A percentile compares a stretch with the other conserved stretches of the same genome.
Conservation (phyloP, 176 grass and related monocot species). For the Triticum aestivum region IWGSC_CS_RefSeq_v2.1 NC_057794.1:417237161-417237660, state of each 20-base stretch:
- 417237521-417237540: background rate
- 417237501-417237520: background rate
- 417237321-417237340: background rate
- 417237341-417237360: background rate
- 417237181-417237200: background rate
- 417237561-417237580: slow-evolving; percentile 84
- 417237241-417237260: background rate
- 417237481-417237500: slow-evolving; percentile 78
- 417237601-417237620: slow-evolving; percentile 89
- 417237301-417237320: background rate
- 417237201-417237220: background rate
- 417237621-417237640: slow-evolving; percentile 88
- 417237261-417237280: background rate
- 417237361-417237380: slow-evolving; percentile 12
- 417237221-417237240: background rate
- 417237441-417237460: slow-evolving; percentile 98
- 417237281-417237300: too few species aligned
- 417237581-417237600: slow-evolving; percentile 85
- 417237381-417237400: slow-evolving; percentile 44
- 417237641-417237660: slow-evolving; percentile 95
- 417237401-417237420: slow-evolving; percentile 98
- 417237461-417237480: slow-evolving; percentile 98
- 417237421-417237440: slow-evolving; percentile 98
- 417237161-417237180: slow-evolving; percentile 9
- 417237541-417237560: slow-evolving; percentile 31